Base-by-base conservation (phyloP, 1,284 basidiomycete genomes). In the Phellopilus nigrolimitatus region DNA sequence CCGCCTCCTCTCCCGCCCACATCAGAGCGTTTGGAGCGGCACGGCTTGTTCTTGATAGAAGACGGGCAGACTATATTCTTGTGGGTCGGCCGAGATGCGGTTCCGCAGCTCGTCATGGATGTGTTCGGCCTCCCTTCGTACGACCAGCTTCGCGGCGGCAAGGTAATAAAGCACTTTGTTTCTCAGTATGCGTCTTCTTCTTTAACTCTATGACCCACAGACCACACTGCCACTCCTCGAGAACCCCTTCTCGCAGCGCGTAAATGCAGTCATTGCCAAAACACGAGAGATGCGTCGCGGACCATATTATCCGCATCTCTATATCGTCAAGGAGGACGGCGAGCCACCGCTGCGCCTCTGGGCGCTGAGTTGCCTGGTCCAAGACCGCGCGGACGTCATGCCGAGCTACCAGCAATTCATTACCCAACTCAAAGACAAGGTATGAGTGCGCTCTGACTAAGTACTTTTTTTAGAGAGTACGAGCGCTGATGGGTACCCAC, bases 11-110 rank as follows among this genome's bases (percentile, higher is more conserved):
- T 98, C 27, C 95, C 95, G 46, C 78, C 95, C 53, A 94, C 93
- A 0, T 94, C 91, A 30, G 97, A 99, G 69, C 77, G 91, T 36
- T 75, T 99, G 47, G 95, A 98, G 69, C 77, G 95, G 49, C 95
- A 99, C 63, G 97, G 97, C 48, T 75, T 99, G 47, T 98, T 89
- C 80, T 70, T 99, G 56, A 95, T 99, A 60, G 97, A 99, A 68
- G 95, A 99, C 66, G 91, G 91, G 0, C 97, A 98, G 70, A 95
- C 91, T 42, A 90, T 99, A 62, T 98, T 99, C 83, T 76, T 99
- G 40, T 99, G 93, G 90, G 81, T 99, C 47, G 97, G 97, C 5
- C 83, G 95, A 27, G 95, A 98, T 64, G 93, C 97, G 3, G 94
- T 99, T 17, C 92, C 95, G 2, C 91, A 95, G 64, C 81, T 99